Evolutionary conservation across 495 filamentous ascomycete species (phyloP), one percentile per base, ranked within the genome.

Genomic region (Aspergillus kassunensis): DNA sequence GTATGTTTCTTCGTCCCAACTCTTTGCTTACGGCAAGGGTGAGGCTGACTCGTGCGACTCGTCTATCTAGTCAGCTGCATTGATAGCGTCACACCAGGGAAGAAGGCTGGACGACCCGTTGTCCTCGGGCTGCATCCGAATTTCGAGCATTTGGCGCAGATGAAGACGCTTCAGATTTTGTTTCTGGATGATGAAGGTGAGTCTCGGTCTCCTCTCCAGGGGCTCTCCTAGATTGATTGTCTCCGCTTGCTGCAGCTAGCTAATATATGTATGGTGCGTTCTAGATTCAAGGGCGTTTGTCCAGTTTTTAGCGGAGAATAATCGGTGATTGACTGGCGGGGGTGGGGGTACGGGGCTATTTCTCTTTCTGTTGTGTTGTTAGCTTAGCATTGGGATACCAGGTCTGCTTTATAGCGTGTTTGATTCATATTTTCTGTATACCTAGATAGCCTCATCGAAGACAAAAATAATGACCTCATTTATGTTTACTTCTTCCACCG

Each of bases 101-200:
- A 75, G 44, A 74, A 74, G 48, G 39, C 64, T n/a, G 66, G 72
- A 4, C 61, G 62, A 33, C 73, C 73, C 29, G 66, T 74, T 1
- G 44, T 64, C 5, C 24, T 77, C 23, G 63, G 71, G 12, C 51
- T 77, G 3, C 65, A 63, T 48, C 72, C 73, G 1, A 75, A 77
- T 47, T 75, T 75, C 30, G 72, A 77, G 10, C 57, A 72, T 45
- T 57, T 77, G 4, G 50, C 68, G 9, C 57, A 70, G 49, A 73
- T 77, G 71, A 70, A 68, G 35, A 66, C 60, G 25, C 37, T 77
- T 19, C 62, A 67, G 42, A 64, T 77, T 24, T 54, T 62, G 23
- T 77, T 77, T 50, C 58, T 77, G 13, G 71, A 77, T 37, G 63
- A 72, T 42, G 49, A 68, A 35, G 73, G 73, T 77, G n/a, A n/a